phyloP scores from a whole-genome alignment of 75 land plant genomes.

The Sequoiadendron giganteum region DNA sequence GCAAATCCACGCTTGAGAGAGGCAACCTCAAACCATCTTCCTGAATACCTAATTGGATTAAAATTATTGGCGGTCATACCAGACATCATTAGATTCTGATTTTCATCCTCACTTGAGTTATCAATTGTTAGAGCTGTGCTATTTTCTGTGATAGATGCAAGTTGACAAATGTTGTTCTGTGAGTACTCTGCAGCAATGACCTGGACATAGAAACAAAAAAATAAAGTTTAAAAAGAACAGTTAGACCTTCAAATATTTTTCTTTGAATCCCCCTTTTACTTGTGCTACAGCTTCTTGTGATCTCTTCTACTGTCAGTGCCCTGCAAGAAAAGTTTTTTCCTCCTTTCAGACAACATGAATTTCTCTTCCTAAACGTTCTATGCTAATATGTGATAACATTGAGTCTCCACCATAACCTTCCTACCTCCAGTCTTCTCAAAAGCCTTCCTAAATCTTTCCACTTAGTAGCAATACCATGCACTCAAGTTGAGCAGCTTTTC shows the following conservation, averaged over 20 bases:
- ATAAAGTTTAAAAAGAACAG: constrained; percentile 4
- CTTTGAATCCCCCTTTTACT: constrained; percentile 5
- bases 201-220: constrained; percentile 25
- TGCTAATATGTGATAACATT: neutral
- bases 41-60: constrained; percentile 82
- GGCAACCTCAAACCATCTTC: constrained; percentile 98
- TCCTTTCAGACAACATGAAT: neutral
- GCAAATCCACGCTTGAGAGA: constrained; percentile 96
- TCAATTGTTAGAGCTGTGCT: constrained; percentile 35
- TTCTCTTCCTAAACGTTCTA: neutral
- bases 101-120: constrained; percentile 27
- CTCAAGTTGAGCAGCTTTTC: neutral
- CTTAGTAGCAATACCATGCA: neutral
- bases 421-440: neutral
- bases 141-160: constrained; percentile 52
- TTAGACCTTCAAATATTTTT: neutral
- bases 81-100: constrained; percentile 61
- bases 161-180: constrained; percentile 33
- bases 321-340: neutral
- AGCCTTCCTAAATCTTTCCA: neutral
- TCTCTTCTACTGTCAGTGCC: constrained; percentile 5
- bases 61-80: constrained; percentile 92
- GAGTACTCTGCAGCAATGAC: constrained; percentile 41
- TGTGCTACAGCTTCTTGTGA: neutral
- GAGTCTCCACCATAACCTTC: neutral